Base-by-base conservation (phyloP, 192 early-diverging fungal genomes). In the Coemansia sp. region DNA sequence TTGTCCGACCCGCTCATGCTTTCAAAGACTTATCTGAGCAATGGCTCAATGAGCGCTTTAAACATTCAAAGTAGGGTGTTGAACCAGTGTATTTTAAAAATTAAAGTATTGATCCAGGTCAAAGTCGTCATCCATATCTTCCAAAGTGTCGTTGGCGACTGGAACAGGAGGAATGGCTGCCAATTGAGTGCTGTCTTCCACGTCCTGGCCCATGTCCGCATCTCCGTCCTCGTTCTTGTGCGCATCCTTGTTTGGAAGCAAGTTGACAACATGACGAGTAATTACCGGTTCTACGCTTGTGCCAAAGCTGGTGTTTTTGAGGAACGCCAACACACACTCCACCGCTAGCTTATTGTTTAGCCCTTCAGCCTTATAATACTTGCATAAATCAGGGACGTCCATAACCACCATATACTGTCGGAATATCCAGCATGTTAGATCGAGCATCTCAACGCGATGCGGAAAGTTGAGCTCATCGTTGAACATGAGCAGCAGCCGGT, bases 1-100 rank as follows among this genome's bases (percentile, higher is more conserved):
- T 76, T 94, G 5, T 86, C 83, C 12, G 90, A 90, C 69, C 91
- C 83, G 16, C 81, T 90, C 63, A 87, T 92, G 61, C 74, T 95
- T 43, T 61, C 81, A 10, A 63, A 86, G 16, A 89, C 91, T 43
- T 57, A 74, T 0, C 68, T 95, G 23, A 89, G 76, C 82, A 88
- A 27, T 93, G 89, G 86, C 57, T 94, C 6, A 69, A 81, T 14
- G 62, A 74, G 26, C 74, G 81, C 22, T 66, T 91, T 59, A 71
- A 75, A 58, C 59, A 56, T 61, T 51, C 61, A 2, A 68, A 62
- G 48, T 21, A 55, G 25, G 31, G 8, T 35, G 31, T 35, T 35
- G 1, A 8, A 6, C 31, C 8, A 9, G 31, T 35, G 31, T 35
- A 35, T 35, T 35, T 35, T 10, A 45, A 17, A 54, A 39, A 35